phyloP scores from a whole-genome alignment of 2,329 filamentous ascomycete genomes.

The Arthroderma sp. region DNA sequence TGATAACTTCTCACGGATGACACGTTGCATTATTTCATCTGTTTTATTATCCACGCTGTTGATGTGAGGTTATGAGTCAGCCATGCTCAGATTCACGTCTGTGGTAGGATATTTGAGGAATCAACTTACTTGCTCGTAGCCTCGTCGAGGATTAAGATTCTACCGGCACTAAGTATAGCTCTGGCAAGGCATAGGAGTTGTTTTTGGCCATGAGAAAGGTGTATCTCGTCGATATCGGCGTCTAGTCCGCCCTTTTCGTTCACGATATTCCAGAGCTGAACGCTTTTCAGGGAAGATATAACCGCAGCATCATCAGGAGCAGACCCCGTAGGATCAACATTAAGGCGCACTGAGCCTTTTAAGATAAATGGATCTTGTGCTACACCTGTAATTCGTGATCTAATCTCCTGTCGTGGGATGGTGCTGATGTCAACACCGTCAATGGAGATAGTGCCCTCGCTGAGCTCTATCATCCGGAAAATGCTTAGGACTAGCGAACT shows the following conservation, averaged over 20 bases:
- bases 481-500: constrained; percentile 29
- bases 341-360: constrained; percentile 26
- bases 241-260: constrained; percentile 28
- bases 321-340: constrained; percentile 25
- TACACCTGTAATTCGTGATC: constrained; percentile 29
- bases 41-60: constrained; percentile 43
- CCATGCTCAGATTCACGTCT: neutral
- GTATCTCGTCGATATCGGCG: constrained; percentile 34
- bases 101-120: constrained; percentile 20
- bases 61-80: neutral
- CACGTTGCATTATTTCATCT: constrained; percentile 43
- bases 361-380: constrained; percentile 34
- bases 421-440: constrained; percentile 30
- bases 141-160: constrained; percentile 34
- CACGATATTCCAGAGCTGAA: constrained; percentile 26
- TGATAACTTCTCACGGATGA: constrained; percentile 41
- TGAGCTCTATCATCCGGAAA: constrained; percentile 31
- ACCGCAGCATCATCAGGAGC: constrained; percentile 25
- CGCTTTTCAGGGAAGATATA: constrained; percentile 23
- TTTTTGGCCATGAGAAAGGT: constrained; percentile 46
- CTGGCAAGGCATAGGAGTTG: constrained; percentile 52
- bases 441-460: constrained; percentile 27
- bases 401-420: constrained; percentile 27
- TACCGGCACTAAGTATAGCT: constrained; percentile 39
- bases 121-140: constrained; percentile 26